Base-by-base conservation (phyloP, 2,329 filamentous ascomycete genomes). In the Fusarium mangiferae region DNA sequence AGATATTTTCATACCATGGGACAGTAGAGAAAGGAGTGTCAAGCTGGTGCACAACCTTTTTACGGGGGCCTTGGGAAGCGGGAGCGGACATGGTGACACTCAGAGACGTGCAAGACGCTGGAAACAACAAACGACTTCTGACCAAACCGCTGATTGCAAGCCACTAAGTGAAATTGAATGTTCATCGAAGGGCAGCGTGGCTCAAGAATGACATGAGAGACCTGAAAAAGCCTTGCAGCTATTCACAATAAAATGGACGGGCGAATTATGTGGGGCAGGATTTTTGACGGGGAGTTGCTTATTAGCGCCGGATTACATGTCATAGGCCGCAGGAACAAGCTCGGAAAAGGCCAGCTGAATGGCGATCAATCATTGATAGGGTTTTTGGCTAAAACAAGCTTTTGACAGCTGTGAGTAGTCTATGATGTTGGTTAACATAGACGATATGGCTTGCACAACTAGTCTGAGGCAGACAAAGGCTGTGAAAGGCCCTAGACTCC, bases 11-110 rank as follows among this genome's bases (percentile, higher is more conserved):
- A 46, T 81, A 93, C 92, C 91, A 93, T 80, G 86, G 81, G 17
- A 87, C 84, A 11, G 85, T 81, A 5, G 91, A 90, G 78, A 89
- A 93, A 0, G 91, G 91, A 6, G 89, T 90, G 54, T 92, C 90
- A 30, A 92, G 86, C 75, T 91, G 90, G 78, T 91, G 90, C 24
- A 91, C 83, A 14, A 89, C 84, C 78, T 88, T 91, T 68, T 89
- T 91, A 49, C 87, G 86, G 22, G 60, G 66, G 5, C 74, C 61
- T 49, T 76, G 75, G 42, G 76, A 62, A n/a, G 68, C 60, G 48
- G 73, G 51, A 28, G 71, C 70, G 12, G 80, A 62, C 80, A 82
- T 82, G 17, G 38, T 55, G 45, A 62, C 30, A 24, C 44, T 49
- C 51, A 30, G 28, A 24, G 48, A 35, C 30, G 41, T 33, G 48